Conservation (phyloP, 345 rosid genomes). For the Kernera saxatilis region DNA sequence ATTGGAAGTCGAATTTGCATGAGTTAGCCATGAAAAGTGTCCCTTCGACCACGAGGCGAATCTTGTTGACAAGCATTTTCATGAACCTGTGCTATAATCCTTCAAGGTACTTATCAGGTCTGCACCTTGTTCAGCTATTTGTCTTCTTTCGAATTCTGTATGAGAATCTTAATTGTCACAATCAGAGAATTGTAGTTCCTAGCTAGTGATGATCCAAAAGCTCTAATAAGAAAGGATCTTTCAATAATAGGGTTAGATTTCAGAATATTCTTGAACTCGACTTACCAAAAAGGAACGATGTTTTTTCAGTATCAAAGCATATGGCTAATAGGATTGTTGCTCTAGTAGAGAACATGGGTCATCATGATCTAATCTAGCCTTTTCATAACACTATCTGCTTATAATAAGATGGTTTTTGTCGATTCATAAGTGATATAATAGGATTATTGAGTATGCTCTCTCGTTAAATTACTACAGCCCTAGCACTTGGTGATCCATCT, state of each 20-base stretch:
- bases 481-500: slow-evolving; percentile 80
- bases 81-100: slow-evolving; percentile 53
- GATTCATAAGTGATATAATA: not conserved
- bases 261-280: not conserved
- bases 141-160: not conserved
- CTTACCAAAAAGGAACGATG: not conserved
- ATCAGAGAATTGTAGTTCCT: not conserved
- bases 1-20: slow-evolving; percentile 32
- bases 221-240: not conserved
- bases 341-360: not conserved
- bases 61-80: slow-evolving; percentile 51
- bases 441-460: not conserved
- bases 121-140: slow-evolving; percentile 43
- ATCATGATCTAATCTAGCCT: not conserved
- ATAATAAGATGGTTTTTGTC: not conserved
- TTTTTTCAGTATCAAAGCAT: too few relatives aligned
- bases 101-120: slow-evolving; percentile 97
- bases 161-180: not conserved
- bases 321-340: not conserved
- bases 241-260: not conserved
- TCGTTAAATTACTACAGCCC: slow-evolving; percentile 39
- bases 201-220: not conserved
- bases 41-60: slow-evolving; percentile 44
- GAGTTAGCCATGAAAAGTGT: slow-evolving; percentile 35
- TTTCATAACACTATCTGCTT: not conserved